Conservation (phyloP, 2,329 filamentous ascomycete species). For the Periconia sp. region DNA sequence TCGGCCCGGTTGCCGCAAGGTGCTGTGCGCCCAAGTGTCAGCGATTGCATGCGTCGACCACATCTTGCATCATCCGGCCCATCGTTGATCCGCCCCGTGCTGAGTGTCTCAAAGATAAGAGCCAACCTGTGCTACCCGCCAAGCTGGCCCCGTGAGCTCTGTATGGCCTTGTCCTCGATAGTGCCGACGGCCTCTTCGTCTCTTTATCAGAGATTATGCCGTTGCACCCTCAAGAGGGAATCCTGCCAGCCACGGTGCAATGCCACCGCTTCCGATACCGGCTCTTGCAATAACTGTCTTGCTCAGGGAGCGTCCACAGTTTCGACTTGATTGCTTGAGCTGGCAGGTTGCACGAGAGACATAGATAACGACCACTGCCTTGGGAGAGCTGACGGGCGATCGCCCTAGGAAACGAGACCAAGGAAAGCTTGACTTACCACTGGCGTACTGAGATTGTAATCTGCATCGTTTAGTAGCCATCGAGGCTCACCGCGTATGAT, state of each 20-base stretch:
- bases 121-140: constrained; percentile 28
- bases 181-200: constrained; percentile 32
- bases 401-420: constrained; percentile 16
- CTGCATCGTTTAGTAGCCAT: constrained; percentile 73
- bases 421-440: constrained; percentile 46
- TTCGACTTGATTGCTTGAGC: constrained; percentile 8
- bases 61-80: constrained; percentile 34
- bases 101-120: constrained; percentile 38
- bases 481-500: constrained; percentile 71
- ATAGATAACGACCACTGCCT: constrained; percentile 26
- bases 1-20: constrained; percentile 62
- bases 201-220: constrained; percentile 37
- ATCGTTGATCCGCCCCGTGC: constrained; percentile 30
- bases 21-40: constrained; percentile 54
- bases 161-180: constrained; percentile 24
- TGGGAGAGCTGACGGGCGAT: constrained; percentile 24
- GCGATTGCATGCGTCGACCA: constrained; percentile 30
- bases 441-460: constrained; percentile 81
- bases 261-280: constrained; percentile 34
- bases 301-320: constrained; percentile 8
- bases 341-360: constrained; percentile 20
- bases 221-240: constrained; percentile 19
- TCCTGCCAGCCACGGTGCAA: constrained; percentile 15
- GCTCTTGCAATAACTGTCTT: constrained; percentile 17
- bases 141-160: constrained; percentile 27